Base-by-base conservation (phyloP, 148 eudicot genomes). In the Dianthus caryophyllus region DNA sequence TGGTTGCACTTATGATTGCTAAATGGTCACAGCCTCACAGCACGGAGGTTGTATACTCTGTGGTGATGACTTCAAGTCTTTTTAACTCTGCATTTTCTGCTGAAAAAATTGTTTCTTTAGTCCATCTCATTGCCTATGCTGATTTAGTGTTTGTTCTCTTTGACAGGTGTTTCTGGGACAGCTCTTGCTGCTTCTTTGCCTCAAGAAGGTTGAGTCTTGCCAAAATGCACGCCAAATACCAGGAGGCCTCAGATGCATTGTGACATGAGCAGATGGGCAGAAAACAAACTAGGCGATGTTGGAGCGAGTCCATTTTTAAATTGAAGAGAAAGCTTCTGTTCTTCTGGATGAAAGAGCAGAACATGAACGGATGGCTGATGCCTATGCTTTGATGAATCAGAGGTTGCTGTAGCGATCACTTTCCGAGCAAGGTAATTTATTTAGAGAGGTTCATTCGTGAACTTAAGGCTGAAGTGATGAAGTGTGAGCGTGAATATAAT, bases 161-260 rank as follows among this genome's bases (percentile, higher is more conserved):
- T 66, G 20, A 60, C 68, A 76, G 79, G 96, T 66, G 85, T 94
- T 66, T 94, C 99, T 26, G 99, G 99, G 64, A 94, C 99, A 29
- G 96, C 99, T 53, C 77, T 94, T 58, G 99, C 99, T 41, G 96
- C 97, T 74, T 82, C 97, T 38, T 89, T 94, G 66, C 76, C 90
- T 21, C 80, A 92, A 76, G 99, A 94, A 65, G 99, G 99, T 59
- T 94, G 99, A 90, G 96, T 78, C 83, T 94, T 27, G 96, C 87
- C 14, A 90, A 94, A 71, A 86, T 94, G 84, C 90, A 90, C 70
- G 73, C 86, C 46, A 94, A 88, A 69, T 94, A 90, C 82, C 99
- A 94, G 79, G 99, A 94, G 85, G 90, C 96, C n/a, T n/a, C n/a
- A n/a, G n/a, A n/a, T n/a, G n/a, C n/a, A n/a, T n/a, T n/a, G n/a